A percentile compares a stretch with the other conserved stretches of the same genome.
phyloP scores from a whole-genome alignment of 1,284 basidiomycete genomes.

The Macrocybe sp. region DNA sequence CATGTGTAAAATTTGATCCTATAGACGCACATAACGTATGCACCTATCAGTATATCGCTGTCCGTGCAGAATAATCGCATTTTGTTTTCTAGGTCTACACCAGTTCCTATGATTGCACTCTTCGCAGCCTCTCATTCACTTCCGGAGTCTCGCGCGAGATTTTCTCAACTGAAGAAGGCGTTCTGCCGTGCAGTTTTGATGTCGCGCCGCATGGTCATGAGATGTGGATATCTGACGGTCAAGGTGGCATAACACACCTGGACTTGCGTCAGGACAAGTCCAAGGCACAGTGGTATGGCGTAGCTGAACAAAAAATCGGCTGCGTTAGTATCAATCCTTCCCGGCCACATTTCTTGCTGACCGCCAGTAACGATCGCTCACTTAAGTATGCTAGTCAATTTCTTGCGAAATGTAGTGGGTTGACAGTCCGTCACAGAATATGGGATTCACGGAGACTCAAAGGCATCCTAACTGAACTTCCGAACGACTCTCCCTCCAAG shows the following conservation, averaged over 20 bases:
- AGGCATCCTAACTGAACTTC: background rate
- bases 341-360: slow-evolving; percentile 59
- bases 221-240: slow-evolving; percentile 74
- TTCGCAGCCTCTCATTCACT: slow-evolving; percentile 66
- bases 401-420: background rate
- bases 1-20: slow-evolving; percentile 69
- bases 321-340: slow-evolving; percentile 71
- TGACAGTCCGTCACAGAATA: slow-evolving; percentile 17
- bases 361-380: slow-evolving; percentile 66
- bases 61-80: background rate
- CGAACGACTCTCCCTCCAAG: too few species aligned
- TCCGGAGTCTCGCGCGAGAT: slow-evolving; percentile 66
- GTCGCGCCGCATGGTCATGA: slow-evolving; percentile 61
- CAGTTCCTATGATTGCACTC: slow-evolving; percentile 71
- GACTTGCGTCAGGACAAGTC: slow-evolving; percentile 62
- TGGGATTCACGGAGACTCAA: slow-evolving; percentile 2
- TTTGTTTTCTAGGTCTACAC: slow-evolving; percentile 56
- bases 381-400: slow-evolving; percentile 47
- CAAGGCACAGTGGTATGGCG: slow-evolving; percentile 52
- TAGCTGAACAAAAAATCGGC: slow-evolving; percentile 72
- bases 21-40: slow-evolving; percentile 64
- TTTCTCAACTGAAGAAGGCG: slow-evolving; percentile 48
- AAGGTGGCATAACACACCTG: slow-evolving; percentile 65
- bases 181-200: slow-evolving; percentile 63
- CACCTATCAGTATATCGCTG: slow-evolving; percentile 15